Base-by-base conservation (phyloP, 2,329 filamentous ascomycete genomes). In the Lecanicillium sp. region DNA sequence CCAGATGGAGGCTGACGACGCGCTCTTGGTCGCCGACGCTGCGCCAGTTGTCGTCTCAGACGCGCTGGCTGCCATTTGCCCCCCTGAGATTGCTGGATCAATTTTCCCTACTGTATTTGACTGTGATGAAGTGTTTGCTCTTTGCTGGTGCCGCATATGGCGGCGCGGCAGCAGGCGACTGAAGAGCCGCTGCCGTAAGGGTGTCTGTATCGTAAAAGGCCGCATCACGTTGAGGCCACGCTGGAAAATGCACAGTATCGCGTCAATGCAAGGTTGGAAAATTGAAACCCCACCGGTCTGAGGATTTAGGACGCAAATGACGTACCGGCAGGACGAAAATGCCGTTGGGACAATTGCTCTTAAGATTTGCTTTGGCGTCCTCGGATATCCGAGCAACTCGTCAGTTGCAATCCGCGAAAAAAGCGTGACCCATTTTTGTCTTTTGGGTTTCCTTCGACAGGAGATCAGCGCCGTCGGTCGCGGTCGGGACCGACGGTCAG, bases 1-100 rank as follows among this genome's bases (percentile, higher is more conserved):
- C 78, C 78, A 82, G 33, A 81, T 54, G 3, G 74, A 67, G 15
- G 70, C 29, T 20, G 45, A 19, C 29, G 36, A 43, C 12, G 48
- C 44, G 35, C 14, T 37, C 30, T 35, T 30, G 12, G 38, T n/a
- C 4, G 30, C 23, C n/a, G 38, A 12, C 9, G 17, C 27, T 27
- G 36, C 20, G 8, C 17, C 27, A n/a, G 24, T n/a, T 15, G 37
- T 24, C 14, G 5, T 4, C 21, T 19, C 29, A 15, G 4, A 29
- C 17, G 21, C 14, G 17, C 10, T 24, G 8, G n/a, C 17, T 21
- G 6, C 26, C 4, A 3, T 46, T 19, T 9, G 48, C 29, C 4
- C 36, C 24, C 29, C 37, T 8, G 14, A 15, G n/a, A n/a, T n/a
- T 15, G 7, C n/a, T 35, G 20, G 20, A 15, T 26, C 19, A n/a